Evolutionary conservation across 2,329 filamentous ascomycete genomes (phyloP).

Genomic region (Akanthomyces lecanii): DNA sequence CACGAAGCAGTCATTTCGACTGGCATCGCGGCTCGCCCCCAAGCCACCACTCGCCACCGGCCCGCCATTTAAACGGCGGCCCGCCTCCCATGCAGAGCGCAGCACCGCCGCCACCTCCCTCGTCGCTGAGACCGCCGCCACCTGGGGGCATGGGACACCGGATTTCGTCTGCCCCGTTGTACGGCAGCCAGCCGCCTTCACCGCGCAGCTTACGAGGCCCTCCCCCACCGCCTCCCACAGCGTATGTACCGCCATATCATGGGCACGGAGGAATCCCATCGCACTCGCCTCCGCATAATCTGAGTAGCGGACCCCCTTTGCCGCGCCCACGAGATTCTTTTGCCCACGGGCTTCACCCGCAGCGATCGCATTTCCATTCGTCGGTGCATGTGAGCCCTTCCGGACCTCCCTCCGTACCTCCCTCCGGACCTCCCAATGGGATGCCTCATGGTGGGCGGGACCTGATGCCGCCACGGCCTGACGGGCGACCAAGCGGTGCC

Average conservation of each 20-base stretch:
- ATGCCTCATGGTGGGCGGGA: slow-evolving; percentile 29
- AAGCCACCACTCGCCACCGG: slow-evolving; percentile 43
- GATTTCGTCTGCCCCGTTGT: slow-evolving; percentile 25
- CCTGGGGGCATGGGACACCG: slow-evolving; percentile 39
- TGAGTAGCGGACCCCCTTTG: slow-evolving; percentile 33
- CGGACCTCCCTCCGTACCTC: slow-evolving; percentile 32
- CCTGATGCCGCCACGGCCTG: slow-evolving; percentile 32
- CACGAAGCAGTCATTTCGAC: not conserved
- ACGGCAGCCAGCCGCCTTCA: slow-evolving; percentile 46
- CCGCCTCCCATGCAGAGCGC: slow-evolving; percentile 31
- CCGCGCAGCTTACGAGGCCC: slow-evolving; percentile 42
- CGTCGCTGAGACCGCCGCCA: slow-evolving; percentile 47
- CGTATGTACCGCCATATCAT: slow-evolving; percentile 37
- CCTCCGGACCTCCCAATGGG: slow-evolving; percentile 35
- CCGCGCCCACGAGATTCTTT: slow-evolving; percentile 30
- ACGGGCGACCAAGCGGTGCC: slow-evolving; percentile 56
- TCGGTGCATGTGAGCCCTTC: slow-evolving; percentile 42
- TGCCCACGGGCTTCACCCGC: slow-evolving; percentile 39
- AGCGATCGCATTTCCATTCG: slow-evolving; percentile 35
- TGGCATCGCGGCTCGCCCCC: slow-evolving; percentile 38
- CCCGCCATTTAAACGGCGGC: slow-evolving; percentile 49
- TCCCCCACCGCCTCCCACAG: slow-evolving; percentile 30
- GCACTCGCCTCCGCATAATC: slow-evolving; percentile 23
- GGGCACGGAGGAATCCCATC: slow-evolving; percentile 15
- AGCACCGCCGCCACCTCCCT: slow-evolving; percentile 24